Percentiles rank a stretch among this genome's conserved stretches.
phyloP scores from a whole-genome alignment of 2,329 filamentous ascomycete species.

The Capronia coronata region DNA sequence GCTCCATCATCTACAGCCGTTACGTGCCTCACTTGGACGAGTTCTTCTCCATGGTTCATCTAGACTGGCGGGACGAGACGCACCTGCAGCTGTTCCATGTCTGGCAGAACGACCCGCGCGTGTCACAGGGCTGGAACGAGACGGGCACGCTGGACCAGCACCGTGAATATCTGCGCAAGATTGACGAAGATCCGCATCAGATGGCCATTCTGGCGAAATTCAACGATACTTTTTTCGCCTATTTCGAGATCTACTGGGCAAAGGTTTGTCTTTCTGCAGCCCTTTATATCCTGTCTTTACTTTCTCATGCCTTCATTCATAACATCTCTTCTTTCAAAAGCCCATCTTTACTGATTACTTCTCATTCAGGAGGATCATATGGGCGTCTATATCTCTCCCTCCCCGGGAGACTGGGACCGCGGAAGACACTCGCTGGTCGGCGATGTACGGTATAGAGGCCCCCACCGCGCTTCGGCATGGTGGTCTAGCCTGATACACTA shows the following conservation, averaged over 20 bases:
- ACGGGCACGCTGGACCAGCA: conserved; percentile 70
- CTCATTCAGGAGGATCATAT: conserved; percentile 58
- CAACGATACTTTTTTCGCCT: conserved; percentile 64
- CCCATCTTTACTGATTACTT: no score
- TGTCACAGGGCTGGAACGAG: conserved; percentile 73
- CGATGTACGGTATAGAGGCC: conserved; percentile 49
- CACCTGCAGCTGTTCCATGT: conserved; percentile 67
- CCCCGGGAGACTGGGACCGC: conserved; percentile 51
- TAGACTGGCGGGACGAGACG: conserved; percentile 58
- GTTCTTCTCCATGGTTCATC: conserved; percentile 69
- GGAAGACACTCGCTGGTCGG: conserved; percentile 57
- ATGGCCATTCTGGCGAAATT: conserved; percentile 65
- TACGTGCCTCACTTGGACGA: conserved; percentile 70
- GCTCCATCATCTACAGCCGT: conserved; percentile 67
- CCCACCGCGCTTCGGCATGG: conserved; percentile 53
- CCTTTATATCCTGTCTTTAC: no score
- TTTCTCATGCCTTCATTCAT: no score
- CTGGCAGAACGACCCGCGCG: conserved; percentile 79
- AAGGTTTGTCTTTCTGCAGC: conserved; percentile 33
- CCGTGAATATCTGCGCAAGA: conserved; percentile 60
- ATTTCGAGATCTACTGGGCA: conserved; percentile 77
- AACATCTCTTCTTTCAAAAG: conserved; percentile 54
- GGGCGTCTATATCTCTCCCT: conserved; percentile 51
- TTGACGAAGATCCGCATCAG: conserved; percentile 66
- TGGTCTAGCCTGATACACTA: conserved; percentile 54